Conservation (phyloP, 148 eudicot species). For the Fagopyrum esculentum region DNA sequence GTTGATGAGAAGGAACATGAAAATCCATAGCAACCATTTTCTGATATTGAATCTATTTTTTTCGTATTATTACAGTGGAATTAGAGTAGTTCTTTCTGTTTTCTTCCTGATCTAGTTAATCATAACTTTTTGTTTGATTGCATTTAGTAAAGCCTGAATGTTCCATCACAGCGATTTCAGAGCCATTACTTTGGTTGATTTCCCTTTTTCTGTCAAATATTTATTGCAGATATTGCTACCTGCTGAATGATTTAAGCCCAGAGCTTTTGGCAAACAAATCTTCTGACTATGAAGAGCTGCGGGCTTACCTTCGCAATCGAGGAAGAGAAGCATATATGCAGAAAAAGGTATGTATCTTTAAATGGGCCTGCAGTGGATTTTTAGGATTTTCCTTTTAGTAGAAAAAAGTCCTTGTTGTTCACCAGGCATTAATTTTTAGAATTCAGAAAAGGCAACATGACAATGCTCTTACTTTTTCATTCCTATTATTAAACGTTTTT, state of each 20-base stretch:
- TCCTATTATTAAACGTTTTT: background rate
- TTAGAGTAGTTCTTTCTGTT: background rate
- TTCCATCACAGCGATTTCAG: background rate
- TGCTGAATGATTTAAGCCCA: conserved; percentile 80
- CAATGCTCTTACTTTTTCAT: background rate
- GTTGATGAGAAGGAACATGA: background rate
- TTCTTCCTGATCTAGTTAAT: conserved; percentile 5
- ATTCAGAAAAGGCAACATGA: background rate
- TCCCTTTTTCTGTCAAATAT: conserved; percentile 7
- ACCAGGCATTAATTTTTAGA: background rate
- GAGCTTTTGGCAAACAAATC: conserved; percentile 54
- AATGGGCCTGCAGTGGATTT: background rate
- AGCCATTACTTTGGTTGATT: background rate
- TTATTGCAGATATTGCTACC: conserved; percentile 73
- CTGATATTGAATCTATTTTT: background rate
- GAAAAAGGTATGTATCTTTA: conserved; percentile 54
- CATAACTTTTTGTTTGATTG: background rate
- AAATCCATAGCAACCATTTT: background rate
- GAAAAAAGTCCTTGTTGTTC: background rate
- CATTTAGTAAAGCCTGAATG: background rate
- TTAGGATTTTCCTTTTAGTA: background rate
- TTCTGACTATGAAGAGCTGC: conserved; percentile 66
- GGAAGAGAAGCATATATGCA: conserved; percentile 90
- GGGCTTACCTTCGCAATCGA: conserved; percentile 58
- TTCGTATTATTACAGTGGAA: background rate